phyloP scores from a whole-genome alignment of 139 green algal genomes.

The Astrephomene gubernaculifera region DNA sequence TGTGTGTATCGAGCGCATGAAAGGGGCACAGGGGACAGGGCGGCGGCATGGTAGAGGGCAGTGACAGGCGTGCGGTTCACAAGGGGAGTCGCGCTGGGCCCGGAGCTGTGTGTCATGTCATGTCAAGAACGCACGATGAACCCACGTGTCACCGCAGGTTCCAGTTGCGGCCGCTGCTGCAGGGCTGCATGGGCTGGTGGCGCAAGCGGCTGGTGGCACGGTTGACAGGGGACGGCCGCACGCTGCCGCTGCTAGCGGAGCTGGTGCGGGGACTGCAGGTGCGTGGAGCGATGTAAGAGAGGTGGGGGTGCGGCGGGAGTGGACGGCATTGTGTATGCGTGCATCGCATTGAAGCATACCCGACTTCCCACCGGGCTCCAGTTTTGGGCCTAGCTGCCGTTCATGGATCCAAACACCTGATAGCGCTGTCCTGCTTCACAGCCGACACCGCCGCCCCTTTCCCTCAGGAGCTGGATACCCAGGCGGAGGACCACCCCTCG shows the following conservation, averaged over 20 bases:
- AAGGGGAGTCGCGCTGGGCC: no score
- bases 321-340: not conserved
- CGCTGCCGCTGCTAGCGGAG: not conserved
- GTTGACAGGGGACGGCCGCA: not conserved
- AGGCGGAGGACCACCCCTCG: no score
- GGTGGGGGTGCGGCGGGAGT: not conserved
- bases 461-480: no score
- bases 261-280: not conserved
- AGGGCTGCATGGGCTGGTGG: constrained; percentile 5
- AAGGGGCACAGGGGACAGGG: not conserved
- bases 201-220: not conserved
- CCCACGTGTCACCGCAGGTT: not conserved
- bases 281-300: not conserved
- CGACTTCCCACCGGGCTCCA: not conserved
- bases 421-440: not conserved
- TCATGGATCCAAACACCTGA: not conserved
- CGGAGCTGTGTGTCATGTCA: not conserved
- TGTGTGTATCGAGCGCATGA: not conserved
- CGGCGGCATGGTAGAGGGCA: not conserved
- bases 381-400: not conserved
- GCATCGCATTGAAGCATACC: not conserved
- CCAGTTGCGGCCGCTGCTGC: not conserved
- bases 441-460: not conserved
- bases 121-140: not conserved
- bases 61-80: no score